phyloP scores from a whole-genome alignment of 768 basidiomycete species.

The Auriscalpium microsporum region DNA sequence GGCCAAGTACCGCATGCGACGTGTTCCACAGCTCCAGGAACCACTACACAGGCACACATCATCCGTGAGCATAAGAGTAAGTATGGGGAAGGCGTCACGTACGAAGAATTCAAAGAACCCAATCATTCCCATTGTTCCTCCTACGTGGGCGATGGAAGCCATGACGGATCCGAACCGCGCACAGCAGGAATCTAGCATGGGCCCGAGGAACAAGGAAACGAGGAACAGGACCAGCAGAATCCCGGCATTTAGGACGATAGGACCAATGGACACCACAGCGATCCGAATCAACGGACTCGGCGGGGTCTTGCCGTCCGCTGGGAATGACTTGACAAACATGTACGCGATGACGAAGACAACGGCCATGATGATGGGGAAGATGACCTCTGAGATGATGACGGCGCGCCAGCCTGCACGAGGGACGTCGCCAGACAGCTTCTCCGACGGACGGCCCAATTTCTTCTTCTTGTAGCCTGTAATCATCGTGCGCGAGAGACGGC shows the following conservation, averaged over 20 bases:
- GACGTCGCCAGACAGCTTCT: slow-evolving; percentile 92
- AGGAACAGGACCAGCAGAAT: slow-evolving; percentile 84
- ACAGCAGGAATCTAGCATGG: slow-evolving; percentile 76
- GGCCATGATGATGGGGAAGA: slow-evolving; percentile 83
- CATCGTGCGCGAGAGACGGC: slow-evolving; percentile 93
- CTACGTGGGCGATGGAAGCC: slow-evolving; percentile 80
- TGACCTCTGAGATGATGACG: slow-evolving; percentile 78
- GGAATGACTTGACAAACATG: slow-evolving; percentile 90
- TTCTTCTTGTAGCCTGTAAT: slow-evolving; percentile 99
- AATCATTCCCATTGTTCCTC: slow-evolving; percentile 79
- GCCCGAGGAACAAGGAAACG: slow-evolving; percentile 85
- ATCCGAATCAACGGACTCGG: slow-evolving; percentile 89
- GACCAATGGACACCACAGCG: slow-evolving; percentile 86
- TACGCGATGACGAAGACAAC: slow-evolving; percentile 81
- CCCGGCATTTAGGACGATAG: slow-evolving; percentile 92
- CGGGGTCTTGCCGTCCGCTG: slow-evolving; percentile 49
- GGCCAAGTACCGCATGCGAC: slow-evolving; percentile 91
- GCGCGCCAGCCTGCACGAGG: slow-evolving; percentile 91
- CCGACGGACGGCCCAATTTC: slow-evolving; percentile 91
- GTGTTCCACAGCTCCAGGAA: slow-evolving; percentile 94
- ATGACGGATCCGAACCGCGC: slow-evolving; percentile 89
- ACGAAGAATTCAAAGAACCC: slow-evolving; percentile 97
- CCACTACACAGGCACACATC: slow-evolving; percentile 46
- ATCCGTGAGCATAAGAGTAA: neutral
- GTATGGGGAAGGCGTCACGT: slow-evolving; percentile 22